phyloP scores from a whole-genome alignment of 768 basidiomycete species.

The Pleurotus eryngii region DNA sequence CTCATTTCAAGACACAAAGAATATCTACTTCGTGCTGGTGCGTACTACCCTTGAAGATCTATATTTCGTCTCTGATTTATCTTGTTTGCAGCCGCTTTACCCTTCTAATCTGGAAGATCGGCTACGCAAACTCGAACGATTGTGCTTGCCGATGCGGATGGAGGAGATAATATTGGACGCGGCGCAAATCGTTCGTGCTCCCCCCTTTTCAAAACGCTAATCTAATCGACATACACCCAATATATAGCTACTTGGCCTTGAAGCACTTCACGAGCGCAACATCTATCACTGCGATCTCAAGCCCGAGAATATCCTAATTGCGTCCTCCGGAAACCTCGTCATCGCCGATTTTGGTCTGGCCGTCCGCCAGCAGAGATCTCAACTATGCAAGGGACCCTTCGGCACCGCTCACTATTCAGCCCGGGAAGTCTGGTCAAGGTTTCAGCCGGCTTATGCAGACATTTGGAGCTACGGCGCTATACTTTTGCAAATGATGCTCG shows the following conservation, averaged over 20 bases:
- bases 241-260: slow-evolving; percentile 13
- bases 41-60: not conserved
- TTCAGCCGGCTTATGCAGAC: slow-evolving; percentile 4
- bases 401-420: not conserved
- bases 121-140: not conserved
- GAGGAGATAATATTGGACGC: not conserved
- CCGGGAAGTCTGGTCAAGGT: not conserved
- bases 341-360: slow-evolving; percentile 16
- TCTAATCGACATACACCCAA: not conserved
- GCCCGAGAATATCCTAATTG: slow-evolving; percentile 13
- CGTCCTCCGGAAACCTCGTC: slow-evolving; percentile 13
- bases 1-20: not conserved
- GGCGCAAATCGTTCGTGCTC: not conserved
- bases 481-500: slow-evolving; percentile 13
- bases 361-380: not conserved
- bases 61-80: not conserved
- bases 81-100: not conserved
- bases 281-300: slow-evolving; percentile 17
- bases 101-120: not conserved
- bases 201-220: not conserved
- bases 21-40: not conserved
- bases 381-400: not conserved
- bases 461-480: slow-evolving; percentile 11
- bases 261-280: slow-evolving; percentile 10
- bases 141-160: not conserved